A percentile compares a stretch with the other conserved stretches of the same genome.
These are phyloP conservation scores for Ustilago crameri DNA, from an alignment of 1,284 basidiomycete genomes.

Conservation along the genomic window DNA sequence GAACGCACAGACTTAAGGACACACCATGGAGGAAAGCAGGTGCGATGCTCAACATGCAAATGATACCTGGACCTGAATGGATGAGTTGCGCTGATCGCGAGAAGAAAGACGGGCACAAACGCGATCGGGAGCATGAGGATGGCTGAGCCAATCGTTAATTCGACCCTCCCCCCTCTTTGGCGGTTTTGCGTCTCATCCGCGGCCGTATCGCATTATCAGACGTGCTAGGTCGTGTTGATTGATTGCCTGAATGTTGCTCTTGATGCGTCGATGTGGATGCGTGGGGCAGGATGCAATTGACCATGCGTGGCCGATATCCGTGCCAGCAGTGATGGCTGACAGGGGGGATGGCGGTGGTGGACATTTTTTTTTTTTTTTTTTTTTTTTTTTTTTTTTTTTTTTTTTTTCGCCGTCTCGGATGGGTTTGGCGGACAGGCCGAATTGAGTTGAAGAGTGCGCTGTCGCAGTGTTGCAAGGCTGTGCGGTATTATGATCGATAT, in stretches of 20 bases:
- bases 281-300: no score
- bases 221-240: no score
- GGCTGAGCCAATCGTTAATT: slow-evolving; percentile 5
- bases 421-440: slow-evolving; percentile 1
- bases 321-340: no score
- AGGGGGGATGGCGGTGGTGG: slow-evolving; percentile 18
- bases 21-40: no score
- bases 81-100: not conserved
- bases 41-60: no score
- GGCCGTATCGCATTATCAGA: no score
- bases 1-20: no score
- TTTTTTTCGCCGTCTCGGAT: slow-evolving; percentile 8
- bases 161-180: slow-evolving; percentile 7
- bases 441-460: not conserved
- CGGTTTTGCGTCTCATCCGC: not conserved
- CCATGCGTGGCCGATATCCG: no score
- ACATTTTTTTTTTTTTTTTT: slow-evolving; percentile 24
- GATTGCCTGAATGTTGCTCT: no score
- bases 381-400: slow-evolving; percentile 9
- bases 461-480: no score
- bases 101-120: not conserved
- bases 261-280: no score
- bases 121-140: slow-evolving; percentile 12
- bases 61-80: not conserved
- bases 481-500: no score